These are phyloP conservation scores for Xerophyta viscosa DNA, from an alignment of 106 monocot genomes.

Conservation along the genomic window DNA sequence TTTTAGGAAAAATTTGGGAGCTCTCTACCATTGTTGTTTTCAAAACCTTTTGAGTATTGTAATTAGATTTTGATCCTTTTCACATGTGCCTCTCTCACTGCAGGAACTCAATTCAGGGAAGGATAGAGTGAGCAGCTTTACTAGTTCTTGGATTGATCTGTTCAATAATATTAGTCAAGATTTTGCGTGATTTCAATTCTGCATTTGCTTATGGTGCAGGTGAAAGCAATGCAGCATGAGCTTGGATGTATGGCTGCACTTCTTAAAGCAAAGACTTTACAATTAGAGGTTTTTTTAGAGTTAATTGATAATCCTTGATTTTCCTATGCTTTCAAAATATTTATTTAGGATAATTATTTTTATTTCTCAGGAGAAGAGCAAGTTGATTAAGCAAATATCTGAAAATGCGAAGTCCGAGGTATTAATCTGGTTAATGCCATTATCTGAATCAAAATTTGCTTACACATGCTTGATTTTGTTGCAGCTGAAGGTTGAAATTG, in stretches of 20 bases:
- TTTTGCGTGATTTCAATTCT: background rate
- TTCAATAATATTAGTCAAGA: too few relatives aligned
- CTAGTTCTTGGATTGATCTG: background rate
- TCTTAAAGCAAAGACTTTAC: slow-evolving; percentile 21
- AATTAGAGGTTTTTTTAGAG: slow-evolving; percentile 22
- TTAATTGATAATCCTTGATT: background rate
- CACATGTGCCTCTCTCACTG: background rate
- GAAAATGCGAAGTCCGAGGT: background rate
- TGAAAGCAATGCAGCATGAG: slow-evolving; percentile 32
- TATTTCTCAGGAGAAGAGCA: slow-evolving; percentile 19
- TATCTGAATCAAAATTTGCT: background rate
- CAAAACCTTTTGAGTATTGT: background rate
- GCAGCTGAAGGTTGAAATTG: background rate
- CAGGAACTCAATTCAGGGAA: slow-evolving; percentile 50
- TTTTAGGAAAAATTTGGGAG: too few relatives aligned
- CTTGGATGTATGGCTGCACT: slow-evolving; percentile 19
- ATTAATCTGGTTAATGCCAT: background rate
- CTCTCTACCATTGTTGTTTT: background rate
- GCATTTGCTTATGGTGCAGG: slow-evolving; percentile 11
- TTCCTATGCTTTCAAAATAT: background rate
- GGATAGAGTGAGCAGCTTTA: slow-evolving; percentile 29
- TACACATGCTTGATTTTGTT: background rate
- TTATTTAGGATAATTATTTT: background rate
- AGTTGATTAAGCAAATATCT: slow-evolving; percentile 9
- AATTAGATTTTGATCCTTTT: too few relatives aligned